Base-by-base conservation (phyloP, 1,139 yeast species). In the Pichia sp. region DNA sequence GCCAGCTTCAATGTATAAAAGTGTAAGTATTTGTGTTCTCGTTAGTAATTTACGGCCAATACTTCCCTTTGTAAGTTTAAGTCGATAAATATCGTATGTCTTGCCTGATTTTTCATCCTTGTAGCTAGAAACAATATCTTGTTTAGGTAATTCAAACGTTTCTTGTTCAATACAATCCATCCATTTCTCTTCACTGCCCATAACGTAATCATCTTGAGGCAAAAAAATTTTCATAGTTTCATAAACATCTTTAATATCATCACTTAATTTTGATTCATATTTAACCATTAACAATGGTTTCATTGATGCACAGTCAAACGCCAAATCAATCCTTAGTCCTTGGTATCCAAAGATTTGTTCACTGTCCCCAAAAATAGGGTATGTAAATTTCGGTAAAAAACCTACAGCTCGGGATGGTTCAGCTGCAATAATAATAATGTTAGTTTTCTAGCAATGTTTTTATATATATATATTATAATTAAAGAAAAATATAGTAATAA, bases 1-100 rank as follows among this genome's bases (percentile, higher is more conserved):
- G 1, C 96, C 98, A 0, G 95, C 97, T 60, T 91, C 99, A 54
- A 91, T 91, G 64, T 82, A 88, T 19, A 91, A 66, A 35, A 89
- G 65, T 19, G 86, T 85, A 52, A 91, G 74, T 2, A 89, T 76
- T 54, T 87, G 95, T 50, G 88, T 69, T 48, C 97, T 66, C 42
- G 70, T 66, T 53, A 82, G 87, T 38, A 88, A 61, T 47, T 74
- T 78, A 31, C 68, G 55, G 2, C 80, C 78, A 2, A 55, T 54
- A 0, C 22, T 26, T 19, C 63, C 65, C 9, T 56, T 51, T 3
- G 16, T 40, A 43, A 78, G 60, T 35, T 71, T 60, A 29, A 78
- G 60, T 50, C 68, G 65, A 47, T 63, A 69, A 19, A 74, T 55
- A 31, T 50, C 51, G 40, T 35, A 56, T 1, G 55, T 59, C 42